A percentile compares a stretch with the other conserved stretches of the same genome.
These are phyloP conservation scores for Botrytis fragariae DNA, from an alignment of 2,329 filamentous ascomycete genomes.

Conservation along the genomic window DNA sequence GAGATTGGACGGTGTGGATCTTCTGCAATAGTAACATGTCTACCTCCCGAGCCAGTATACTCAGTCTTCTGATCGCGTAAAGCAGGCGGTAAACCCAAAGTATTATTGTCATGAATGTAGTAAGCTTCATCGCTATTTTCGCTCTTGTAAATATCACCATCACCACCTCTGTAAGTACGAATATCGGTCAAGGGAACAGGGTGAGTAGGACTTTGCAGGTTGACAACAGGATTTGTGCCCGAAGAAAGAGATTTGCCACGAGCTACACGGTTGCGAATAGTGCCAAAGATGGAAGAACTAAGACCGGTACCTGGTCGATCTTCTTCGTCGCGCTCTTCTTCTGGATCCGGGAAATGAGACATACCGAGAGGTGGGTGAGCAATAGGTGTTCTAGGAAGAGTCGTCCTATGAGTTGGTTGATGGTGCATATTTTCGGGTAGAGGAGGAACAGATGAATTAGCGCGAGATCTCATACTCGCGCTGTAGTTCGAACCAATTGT, in stretches of 20 bases:
- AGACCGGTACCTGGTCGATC: constrained; percentile 46
- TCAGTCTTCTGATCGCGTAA: constrained; percentile 44
- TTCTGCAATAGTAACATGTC: constrained; percentile 50
- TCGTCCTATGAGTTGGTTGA: constrained; percentile 23
- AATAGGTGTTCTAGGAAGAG: constrained; percentile 35
- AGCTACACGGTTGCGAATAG: constrained; percentile 49
- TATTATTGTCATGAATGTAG: constrained; percentile 42
- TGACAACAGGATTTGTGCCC: constrained; percentile 31
- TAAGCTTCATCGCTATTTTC: constrained; percentile 43
- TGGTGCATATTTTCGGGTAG: constrained; percentile 33
- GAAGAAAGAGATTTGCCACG: constrained; percentile 22
- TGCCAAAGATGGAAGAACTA: constrained; percentile 57
- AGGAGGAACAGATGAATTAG: constrained; percentile 34
- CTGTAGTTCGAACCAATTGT: constrained; percentile 42
- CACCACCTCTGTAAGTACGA: constrained; percentile 45
- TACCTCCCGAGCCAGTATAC: constrained; percentile 49
- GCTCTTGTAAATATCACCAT: constrained; percentile 28
- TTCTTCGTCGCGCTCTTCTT: constrained; percentile 55
- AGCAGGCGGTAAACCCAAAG: constrained; percentile 49
- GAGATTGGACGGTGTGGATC: constrained; percentile 22
- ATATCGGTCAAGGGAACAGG: constrained; percentile 62
- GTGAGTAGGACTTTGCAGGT: constrained; percentile 54
- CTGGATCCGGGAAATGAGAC: constrained; percentile 73
- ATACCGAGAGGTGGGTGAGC: constrained; percentile 80
- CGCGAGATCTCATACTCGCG: constrained; percentile 35